These are phyloP conservation scores for Plasmodium adleri DNA, from an alignment of 169 alveolate species.

Conservation along the genomic window DNA sequence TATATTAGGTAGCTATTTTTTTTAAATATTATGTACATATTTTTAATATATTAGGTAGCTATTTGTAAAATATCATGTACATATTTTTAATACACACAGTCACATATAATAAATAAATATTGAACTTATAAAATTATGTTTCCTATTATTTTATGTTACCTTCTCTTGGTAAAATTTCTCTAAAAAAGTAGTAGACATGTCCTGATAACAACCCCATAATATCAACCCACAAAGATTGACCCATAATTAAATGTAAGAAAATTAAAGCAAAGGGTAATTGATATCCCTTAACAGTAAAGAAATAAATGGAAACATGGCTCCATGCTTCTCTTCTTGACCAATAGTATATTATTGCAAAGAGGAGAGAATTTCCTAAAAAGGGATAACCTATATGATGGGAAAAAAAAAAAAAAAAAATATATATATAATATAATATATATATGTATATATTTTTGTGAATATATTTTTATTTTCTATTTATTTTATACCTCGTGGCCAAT, in stretches of 20 bases:
- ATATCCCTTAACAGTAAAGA: slow-evolving; percentile 89
- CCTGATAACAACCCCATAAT: slow-evolving; percentile 91
- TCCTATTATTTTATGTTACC: slow-evolving; percentile 55
- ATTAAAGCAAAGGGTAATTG: slow-evolving; percentile 91
- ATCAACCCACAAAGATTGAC: slow-evolving; percentile 90
- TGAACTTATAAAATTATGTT: too few species aligned
- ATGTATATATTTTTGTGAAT: slow-evolving; percentile 6
- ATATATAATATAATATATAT: not conserved
- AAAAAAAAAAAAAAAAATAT: not conserved
- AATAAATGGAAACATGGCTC: slow-evolving; percentile 87
- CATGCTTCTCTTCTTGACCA: slow-evolving; percentile 91
- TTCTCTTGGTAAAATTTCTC: slow-evolving; percentile 89
- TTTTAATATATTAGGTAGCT: not conserved
- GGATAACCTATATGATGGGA: slow-evolving; percentile 79
- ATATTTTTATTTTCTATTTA: slow-evolving; percentile 8
- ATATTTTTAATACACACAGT: slow-evolving; percentile 2
- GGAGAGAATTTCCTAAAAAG: slow-evolving; percentile 82
- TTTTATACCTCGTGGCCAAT: slow-evolving; percentile 87
- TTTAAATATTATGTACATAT: not conserved
- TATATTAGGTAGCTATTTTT: too few species aligned
- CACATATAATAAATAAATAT: too few species aligned
- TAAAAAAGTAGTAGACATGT: slow-evolving; percentile 85
- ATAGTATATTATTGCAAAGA: slow-evolving; percentile 89
- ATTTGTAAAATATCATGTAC: not conserved
- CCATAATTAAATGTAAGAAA: slow-evolving; percentile 89